Conservation (phyloP, 1,284 basidiomycete species). For the Rhodotorula sp. region DNA sequence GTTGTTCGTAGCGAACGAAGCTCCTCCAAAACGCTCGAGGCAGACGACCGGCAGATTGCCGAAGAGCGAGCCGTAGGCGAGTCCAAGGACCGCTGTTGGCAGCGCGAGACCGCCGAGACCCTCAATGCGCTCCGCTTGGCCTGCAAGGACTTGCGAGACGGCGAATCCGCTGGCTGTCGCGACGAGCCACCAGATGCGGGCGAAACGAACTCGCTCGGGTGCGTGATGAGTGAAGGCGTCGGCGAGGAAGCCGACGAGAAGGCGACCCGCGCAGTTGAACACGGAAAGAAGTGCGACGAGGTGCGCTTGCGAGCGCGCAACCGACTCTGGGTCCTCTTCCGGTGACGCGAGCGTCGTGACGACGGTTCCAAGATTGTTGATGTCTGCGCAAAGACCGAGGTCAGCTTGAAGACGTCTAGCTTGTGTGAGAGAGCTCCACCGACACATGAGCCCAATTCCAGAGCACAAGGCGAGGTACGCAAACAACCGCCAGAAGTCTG, state of each 20-base stretch:
- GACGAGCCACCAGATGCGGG: slow-evolving; percentile 31
- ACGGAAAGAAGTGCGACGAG: slow-evolving; percentile 33
- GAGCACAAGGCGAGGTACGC: slow-evolving; percentile 19
- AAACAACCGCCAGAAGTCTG: slow-evolving; percentile 27
- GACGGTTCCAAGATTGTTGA: slow-evolving; percentile 36
- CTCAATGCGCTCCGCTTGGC: slow-evolving; percentile 5
- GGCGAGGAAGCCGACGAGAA: slow-evolving; percentile 21
- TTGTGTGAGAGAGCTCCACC: not conserved
- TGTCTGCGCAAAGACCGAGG: not conserved
- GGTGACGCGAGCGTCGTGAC: slow-evolving; percentile 13
- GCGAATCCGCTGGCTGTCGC: slow-evolving; percentile 24
- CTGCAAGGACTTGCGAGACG: slow-evolving; percentile 28
- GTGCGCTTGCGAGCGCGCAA: slow-evolving; percentile 8
- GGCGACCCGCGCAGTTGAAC: slow-evolving; percentile 23
- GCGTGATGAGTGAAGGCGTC: slow-evolving; percentile 24
- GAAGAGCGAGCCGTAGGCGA: slow-evolving; percentile 32
- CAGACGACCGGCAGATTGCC: slow-evolving; percentile 23
- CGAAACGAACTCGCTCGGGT: slow-evolving; percentile 10
- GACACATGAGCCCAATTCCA: slow-evolving; percentile 31
- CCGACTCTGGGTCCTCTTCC: not conserved
- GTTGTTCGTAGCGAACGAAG: slow-evolving; percentile 14
- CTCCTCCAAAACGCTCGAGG: slow-evolving; percentile 34
- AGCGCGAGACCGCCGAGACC: slow-evolving; percentile 14
- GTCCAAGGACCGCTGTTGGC: slow-evolving; percentile 19
- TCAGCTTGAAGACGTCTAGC: not conserved